Evolutionary conservation across 78 protist genomes (phyloP), one percentile per base, ranked within the genome.

Genomic region (Guillardia theta): DNA sequence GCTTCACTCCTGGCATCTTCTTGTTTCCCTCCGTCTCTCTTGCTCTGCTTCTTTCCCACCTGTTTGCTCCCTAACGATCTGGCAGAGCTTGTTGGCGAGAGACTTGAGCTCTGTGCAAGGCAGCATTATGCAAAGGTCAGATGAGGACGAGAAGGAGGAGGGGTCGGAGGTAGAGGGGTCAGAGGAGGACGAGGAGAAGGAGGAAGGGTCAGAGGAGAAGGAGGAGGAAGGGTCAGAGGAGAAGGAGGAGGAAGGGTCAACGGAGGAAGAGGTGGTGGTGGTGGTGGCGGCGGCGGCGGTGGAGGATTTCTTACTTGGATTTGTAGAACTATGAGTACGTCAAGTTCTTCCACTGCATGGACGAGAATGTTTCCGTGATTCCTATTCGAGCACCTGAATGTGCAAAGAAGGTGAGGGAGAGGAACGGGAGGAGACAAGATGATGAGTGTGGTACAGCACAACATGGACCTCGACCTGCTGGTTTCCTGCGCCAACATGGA

Each of bases 341-440:
- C 87, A 70, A 70, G 87, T 78, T 78, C 90, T 1, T 78, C 43
- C 90, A 78, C 90, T 78, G 90, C 90, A 78, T 78, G 90, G 90
- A 78, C 90, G 48, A 43, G 90, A 37, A 78, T 36, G 90, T 78
- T 45, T n/a, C 90, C 50, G 24, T 36, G 33, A 43, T 78, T 18
- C 90, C 90, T 22, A 37, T 78, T 36, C 47, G 90, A 1, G 90
- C 90, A 4, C 80, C 80, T 36, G n/a, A n/a, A n/a, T n/a, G n/a
- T n/a, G n/a, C n/a, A n/a, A n/a, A n/a, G n/a, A n/a, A n/a, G n/a
- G n/a, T n/a, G n/a, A n/a, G n/a, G n/a, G n/a, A n/a, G n/a, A n/a
- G n/a, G n/a, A n/a, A n/a, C n/a, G n/a, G n/a, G n/a, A n/a, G n/a
- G n/a, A n/a, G n/a, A n/a, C n/a, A n/a, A n/a, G n/a, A n/a, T n/a